Percentiles rank a stretch among this genome's conserved stretches.
Evolutionary conservation across 768 basidiomycete genomes (phyloP).

Genomic region (Podaxis rugospora): DNA sequence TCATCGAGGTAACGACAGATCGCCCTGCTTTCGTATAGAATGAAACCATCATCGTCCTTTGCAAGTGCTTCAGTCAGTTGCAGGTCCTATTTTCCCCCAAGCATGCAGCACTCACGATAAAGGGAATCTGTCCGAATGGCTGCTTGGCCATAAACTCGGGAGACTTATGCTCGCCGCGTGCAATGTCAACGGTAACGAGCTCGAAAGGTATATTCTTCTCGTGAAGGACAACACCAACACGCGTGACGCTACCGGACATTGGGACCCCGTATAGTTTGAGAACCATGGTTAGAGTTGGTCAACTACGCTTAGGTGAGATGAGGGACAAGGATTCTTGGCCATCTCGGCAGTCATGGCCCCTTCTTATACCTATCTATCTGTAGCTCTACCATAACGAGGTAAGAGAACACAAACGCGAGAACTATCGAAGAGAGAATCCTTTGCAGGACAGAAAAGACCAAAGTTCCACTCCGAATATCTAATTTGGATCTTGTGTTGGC

Average conservation of each 20-base stretch:
- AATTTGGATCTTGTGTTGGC: too few relatives aligned
- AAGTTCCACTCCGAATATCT: too few relatives aligned
- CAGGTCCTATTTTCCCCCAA: too few relatives aligned
- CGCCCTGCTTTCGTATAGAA: conserved; percentile 51
- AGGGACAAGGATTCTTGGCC: not conserved
- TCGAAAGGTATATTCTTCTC: conserved; percentile 52
- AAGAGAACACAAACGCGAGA: not conserved
- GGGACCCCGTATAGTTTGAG: conserved; percentile 31
- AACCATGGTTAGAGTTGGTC: not conserved
- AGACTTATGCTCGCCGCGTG: conserved; percentile 36
- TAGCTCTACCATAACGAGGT: not conserved
- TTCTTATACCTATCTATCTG: not conserved
- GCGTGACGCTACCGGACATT: conserved; percentile 37
- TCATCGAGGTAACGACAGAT: conserved; percentile 47
- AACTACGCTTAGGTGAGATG: not conserved
- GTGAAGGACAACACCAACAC: conserved; percentile 41
- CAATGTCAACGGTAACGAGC: conserved; percentile 35
- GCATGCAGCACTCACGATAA: not conserved
- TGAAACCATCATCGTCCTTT: conserved; percentile 52
- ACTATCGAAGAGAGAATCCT: not conserved
- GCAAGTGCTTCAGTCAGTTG: not conserved
- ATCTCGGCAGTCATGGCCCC: not conserved
- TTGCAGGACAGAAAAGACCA: not conserved
- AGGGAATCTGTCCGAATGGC: conserved; percentile 3
- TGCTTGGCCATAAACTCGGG: not conserved